These are phyloP conservation scores for Clarireedia paspali DNA, from an alignment of 2,329 filamentous ascomycete species.

Conservation along the genomic window DNA sequence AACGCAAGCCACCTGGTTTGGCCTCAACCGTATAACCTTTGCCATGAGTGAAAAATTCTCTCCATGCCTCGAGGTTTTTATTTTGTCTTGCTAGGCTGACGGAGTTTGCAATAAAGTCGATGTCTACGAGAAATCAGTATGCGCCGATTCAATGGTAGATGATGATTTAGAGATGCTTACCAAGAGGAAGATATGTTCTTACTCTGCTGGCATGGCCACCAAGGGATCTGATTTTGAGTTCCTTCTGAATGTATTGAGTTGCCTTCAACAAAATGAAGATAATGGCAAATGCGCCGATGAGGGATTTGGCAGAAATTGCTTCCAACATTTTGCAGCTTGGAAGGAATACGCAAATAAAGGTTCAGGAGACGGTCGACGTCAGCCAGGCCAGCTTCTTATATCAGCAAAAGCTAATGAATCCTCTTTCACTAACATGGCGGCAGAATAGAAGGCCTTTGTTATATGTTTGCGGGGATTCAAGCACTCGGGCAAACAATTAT, in stretches of 20 bases:
- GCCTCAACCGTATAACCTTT: slow-evolving; percentile 53
- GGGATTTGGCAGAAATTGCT: slow-evolving; percentile 37
- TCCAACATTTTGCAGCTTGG: slow-evolving; percentile 17
- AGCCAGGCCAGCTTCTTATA: no score
- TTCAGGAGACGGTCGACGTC: neutral
- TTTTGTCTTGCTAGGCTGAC: slow-evolving; percentile 30
- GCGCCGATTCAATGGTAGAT: neutral
- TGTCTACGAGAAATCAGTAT: slow-evolving; percentile 36
- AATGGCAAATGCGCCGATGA: slow-evolving; percentile 11
- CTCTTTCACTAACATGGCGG: no score
- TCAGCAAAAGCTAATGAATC: no score
- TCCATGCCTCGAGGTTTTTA: slow-evolving; percentile 53
- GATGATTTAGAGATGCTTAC: slow-evolving; percentile 30
- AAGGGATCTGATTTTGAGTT: slow-evolving; percentile 38
- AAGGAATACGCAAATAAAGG: neutral
- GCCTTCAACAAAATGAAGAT: slow-evolving; percentile 25
- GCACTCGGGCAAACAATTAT: neutral
- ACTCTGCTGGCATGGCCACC: slow-evolving; percentile 36
- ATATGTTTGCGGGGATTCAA: neutral
- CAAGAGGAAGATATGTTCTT: slow-evolving; percentile 36
- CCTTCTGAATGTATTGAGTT: slow-evolving; percentile 33
- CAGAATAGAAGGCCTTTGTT: neutral
- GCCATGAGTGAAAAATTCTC: slow-evolving; percentile 37
- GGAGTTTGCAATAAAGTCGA: slow-evolving; percentile 49
- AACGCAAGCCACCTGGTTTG: slow-evolving; percentile 16